Conservation (phyloP, 1,139 yeast genomes). For the Taiozyma onychis region DNA sequence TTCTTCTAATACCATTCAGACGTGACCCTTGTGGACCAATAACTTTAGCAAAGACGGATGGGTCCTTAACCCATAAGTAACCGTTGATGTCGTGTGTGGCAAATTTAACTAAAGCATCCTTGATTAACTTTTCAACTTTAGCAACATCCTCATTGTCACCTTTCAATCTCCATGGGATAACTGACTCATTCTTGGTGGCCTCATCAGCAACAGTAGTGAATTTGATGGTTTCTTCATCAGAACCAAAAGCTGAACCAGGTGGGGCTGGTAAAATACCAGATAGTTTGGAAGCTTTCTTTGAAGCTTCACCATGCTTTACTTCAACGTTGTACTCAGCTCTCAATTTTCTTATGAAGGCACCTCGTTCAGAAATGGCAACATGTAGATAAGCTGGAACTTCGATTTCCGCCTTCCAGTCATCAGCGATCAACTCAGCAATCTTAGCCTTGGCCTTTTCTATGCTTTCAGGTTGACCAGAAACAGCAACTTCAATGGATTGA, state of each 20-base stretch:
- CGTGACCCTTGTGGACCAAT: conserved; percentile 77
- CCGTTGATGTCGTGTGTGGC: conserved; percentile 36
- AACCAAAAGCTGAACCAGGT: conserved; percentile 47
- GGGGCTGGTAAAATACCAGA: conserved; percentile 39
- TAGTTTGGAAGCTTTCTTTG: conserved; percentile 46
- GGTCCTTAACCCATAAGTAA: conserved; percentile 42
- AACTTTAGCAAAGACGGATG: conserved; percentile 48
- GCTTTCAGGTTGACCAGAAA: conserved; percentile 59
- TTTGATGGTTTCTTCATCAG: conserved; percentile 33
- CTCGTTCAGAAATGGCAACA: conserved; percentile 61
- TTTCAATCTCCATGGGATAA: conserved; percentile 60
- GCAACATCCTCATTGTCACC: conserved; percentile 31
- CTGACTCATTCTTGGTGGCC: conserved; percentile 28
- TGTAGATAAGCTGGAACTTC: conserved; percentile 56
- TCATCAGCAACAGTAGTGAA: conserved; percentile 40
- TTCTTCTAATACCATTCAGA: conserved; percentile 55
- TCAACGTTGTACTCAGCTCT: conserved; percentile 51
- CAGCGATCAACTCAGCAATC: conserved; percentile 44
- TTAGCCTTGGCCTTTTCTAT: conserved; percentile 52
- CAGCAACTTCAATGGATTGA: conserved; percentile 35
- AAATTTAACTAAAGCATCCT: conserved; percentile 29
- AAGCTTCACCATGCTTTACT: conserved; percentile 52
- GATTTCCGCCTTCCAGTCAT: conserved; percentile 36
- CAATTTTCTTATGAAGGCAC: conserved; percentile 56
- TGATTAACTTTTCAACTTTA: conserved; percentile 27